phyloP scores from a whole-genome alignment of 2,329 filamentous ascomycete genomes.

The Triangularia setosa region DNA sequence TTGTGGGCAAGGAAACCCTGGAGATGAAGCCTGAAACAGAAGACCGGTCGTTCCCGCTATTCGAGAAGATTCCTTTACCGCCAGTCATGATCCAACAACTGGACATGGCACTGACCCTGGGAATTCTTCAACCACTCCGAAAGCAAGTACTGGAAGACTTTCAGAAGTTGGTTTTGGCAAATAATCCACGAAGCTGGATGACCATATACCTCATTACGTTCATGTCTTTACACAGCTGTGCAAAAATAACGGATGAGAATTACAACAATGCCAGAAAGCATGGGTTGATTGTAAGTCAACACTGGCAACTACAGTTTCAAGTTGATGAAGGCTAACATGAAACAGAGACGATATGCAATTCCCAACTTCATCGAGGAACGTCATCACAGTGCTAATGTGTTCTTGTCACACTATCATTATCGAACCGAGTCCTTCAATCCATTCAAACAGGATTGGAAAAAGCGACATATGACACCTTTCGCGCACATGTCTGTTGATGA shows the following conservation, averaged over 20 bases:
- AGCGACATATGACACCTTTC: conserved; percentile 12
- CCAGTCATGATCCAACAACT: no score
- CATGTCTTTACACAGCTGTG: conserved; percentile 18
- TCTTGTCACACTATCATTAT: conserved; percentile 17
- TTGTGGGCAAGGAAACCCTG: no score
- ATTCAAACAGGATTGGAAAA: conserved; percentile 17
- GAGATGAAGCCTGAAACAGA: no score
- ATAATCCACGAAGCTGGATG: conserved; percentile 17
- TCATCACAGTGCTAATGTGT: conserved; percentile 18
- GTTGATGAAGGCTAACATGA: no score
- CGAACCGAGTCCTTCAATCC: conserved; percentile 15
- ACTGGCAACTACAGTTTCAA: no score
- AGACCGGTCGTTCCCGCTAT: no score
- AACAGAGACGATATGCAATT: conserved; percentile 14
- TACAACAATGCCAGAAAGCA: conserved; percentile 18
- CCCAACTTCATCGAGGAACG: conserved; percentile 15
- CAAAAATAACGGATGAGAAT: conserved; percentile 12
- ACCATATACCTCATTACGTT: conserved; percentile 19
- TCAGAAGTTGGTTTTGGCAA: conserved; percentile 11
- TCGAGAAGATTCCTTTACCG: no score
- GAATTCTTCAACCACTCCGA: conserved; percentile 13
- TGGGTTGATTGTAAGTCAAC: conserved; percentile 7
- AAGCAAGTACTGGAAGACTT: conserved; percentile 17
- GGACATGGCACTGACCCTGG: no score
- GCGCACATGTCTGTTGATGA: conserved; percentile 13